Evolutionary conservation across 2,329 filamentous ascomycete species (phyloP), one percentile per base, ranked within the genome.

Genomic region (Pyrenochaeta sp.): DNA sequence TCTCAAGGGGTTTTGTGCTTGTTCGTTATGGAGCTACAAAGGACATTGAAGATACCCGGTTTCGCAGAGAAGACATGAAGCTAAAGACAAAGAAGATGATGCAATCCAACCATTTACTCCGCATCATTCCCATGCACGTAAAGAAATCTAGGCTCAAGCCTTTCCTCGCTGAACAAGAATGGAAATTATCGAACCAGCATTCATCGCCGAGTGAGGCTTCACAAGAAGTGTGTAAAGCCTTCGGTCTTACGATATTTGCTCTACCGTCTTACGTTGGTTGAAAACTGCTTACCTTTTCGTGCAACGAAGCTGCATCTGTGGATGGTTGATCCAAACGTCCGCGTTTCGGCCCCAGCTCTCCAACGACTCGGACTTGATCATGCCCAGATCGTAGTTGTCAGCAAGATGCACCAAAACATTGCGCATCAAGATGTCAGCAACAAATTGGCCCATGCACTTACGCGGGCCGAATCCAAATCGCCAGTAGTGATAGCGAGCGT

Each of bases 391-490:
- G 28, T 47, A 47, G 15, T 47, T 47, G 28, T 32, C 45, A n/a
- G 45, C 45, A 25, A 47, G 45, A n/a, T 47, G 28, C 5, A 47
- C 45, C 45, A 47, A 47, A 10, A 47, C 45, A 47, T 34, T 47
- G 28, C 54, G 50, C 24, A 61, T 45, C 51, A 63, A 48, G 2
- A 50, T 30, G 13, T 82, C 80, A 3, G 75, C 78, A 5, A 80
- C 60, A 54, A 76, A 75, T 56, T 78, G 78, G 0, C 81, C 80
- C 66, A 82, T 60, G 54, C 81, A 83, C 52, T 79, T 72, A 7
- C 80, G 65, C 0, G 79, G 63, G 2, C 80, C 81, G 53, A 82
- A 82, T 0, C 80, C 81, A 61, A 79, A 83, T 2, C 79, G 71
- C 80, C 79, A 81, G 37, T 73, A 76, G 5, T 73, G 58, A 60